Percentiles rank a stretch among this genome's conserved stretches.
Evolutionary conservation across 2,329 filamentous ascomycete genomes (phyloP).

Genomic region (Scedosporium apiospermum): DNA sequence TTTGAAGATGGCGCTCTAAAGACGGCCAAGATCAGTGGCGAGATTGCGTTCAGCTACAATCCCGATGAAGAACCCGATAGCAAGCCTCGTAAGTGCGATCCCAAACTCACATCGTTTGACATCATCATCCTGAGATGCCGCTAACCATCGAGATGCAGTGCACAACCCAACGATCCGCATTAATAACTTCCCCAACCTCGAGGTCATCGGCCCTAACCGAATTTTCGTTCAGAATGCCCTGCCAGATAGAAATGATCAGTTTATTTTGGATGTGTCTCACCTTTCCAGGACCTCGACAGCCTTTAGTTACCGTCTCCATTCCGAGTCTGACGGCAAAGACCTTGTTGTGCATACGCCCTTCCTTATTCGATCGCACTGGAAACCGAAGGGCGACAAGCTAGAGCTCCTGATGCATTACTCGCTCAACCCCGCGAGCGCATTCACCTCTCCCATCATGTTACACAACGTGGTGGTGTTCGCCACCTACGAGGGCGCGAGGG

Average conservation of each 20-base stretch:
- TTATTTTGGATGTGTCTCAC: constrained; percentile 62
- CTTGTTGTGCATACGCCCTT: constrained; percentile 58
- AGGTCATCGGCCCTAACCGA: constrained; percentile 88
- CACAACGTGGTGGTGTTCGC: constrained; percentile 69
- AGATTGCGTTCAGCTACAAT: constrained; percentile 83
- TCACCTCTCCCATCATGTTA: constrained; percentile 30
- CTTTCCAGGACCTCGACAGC: constrained; percentile 68
- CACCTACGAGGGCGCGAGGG: constrained; percentile 57
- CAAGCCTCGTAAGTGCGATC: constrained; percentile 31
- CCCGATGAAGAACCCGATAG: constrained; percentile 31
- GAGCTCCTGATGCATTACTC: constrained; percentile 78
- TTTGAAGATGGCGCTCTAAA: constrained; percentile 68
- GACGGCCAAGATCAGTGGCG: constrained; percentile 68
- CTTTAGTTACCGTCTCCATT: constrained; percentile 86
- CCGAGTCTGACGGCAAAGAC: constrained; percentile 43
- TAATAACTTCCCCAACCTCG: constrained; percentile 78
- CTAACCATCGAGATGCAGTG: constrained; percentile 15
- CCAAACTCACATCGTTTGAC: constrained; percentile 10
- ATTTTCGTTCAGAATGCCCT: constrained; percentile 70
- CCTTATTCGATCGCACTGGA: constrained; percentile 68
- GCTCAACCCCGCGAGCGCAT: constrained; percentile 60
- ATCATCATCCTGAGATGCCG: too few relatives aligned
- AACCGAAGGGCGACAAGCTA: constrained; percentile 74
- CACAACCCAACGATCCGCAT: constrained; percentile 63
- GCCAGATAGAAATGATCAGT: constrained; percentile 64